Evolutionary conservation across 305 asterid genomes (phyloP).

Genomic region (Fraxinus ornus): DNA sequence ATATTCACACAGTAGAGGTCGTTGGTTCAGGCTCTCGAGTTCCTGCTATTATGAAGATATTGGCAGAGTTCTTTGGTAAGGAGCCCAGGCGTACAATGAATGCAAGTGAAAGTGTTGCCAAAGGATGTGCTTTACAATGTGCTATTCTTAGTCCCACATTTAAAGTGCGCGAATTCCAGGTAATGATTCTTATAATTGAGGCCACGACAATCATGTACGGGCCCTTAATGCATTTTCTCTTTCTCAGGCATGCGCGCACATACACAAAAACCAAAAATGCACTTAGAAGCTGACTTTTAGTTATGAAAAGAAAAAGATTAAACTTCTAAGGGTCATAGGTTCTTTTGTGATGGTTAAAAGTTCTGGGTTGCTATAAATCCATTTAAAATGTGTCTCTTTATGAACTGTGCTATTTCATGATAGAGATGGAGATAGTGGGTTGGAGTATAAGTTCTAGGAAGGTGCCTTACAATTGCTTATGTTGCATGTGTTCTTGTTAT

Average conservation of each 20-base stretch:
- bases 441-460: not conserved
- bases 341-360: not conserved
- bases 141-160: conserved; percentile 95
- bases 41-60: conserved; percentile 74
- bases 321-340: not conserved
- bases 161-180: conserved; percentile 94
- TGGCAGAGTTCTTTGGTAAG: conserved; percentile 75
- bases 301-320: not conserved
- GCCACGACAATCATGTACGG: not conserved
- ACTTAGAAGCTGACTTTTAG: not conserved
- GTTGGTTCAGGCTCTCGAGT: conserved; percentile 96
- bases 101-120: conserved; percentile 88
- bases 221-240: conserved; percentile 8
- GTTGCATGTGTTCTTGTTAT: not conserved
- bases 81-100: conserved; percentile 95
- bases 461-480: not conserved
- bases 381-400: not conserved
- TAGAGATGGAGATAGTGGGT: not conserved
- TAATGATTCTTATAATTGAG: conserved; percentile 23
- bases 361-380: not conserved
- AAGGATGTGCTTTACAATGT: conserved; percentile 79
- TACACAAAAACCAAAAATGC: not conserved
- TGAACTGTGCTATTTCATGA: not conserved
- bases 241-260: not conserved
- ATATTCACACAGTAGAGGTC: conserved; percentile 76